Base-by-base conservation (phyloP, 257 asterid species). In the Coffea eugenioides region DNA sequence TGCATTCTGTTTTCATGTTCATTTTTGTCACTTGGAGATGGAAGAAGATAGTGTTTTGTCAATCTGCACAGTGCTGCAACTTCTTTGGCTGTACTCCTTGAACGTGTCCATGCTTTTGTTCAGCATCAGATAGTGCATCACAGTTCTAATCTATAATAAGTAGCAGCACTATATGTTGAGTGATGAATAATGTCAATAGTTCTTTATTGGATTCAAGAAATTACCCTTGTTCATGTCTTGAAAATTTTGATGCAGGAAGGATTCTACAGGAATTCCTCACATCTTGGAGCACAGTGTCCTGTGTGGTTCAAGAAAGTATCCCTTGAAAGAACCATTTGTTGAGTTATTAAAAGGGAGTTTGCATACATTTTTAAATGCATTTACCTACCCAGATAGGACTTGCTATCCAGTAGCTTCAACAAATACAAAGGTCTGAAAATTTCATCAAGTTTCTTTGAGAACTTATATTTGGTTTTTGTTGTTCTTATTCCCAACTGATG, bases 381-480 rank as follows among this genome's bases (percentile, higher is more conserved):
- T 96, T 87, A 96, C 99, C 52, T 96, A 94, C 84, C 99, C 99
- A 20, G 99, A 96, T 84, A 89, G 99, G 86, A 96, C 99, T 76
- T 96, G 99, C 88, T 96, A 96, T 85, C 99, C 99, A 14, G 98
- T 96, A 49, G 99, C 99, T 73, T 96, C 99, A 80, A 96, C 99
- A 43, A 96, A 96, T 86, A 77, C 92, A 69, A 96, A 96, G 99
- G 98, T 96, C 59, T 64, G 66, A 15, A 52, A 34, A 75, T 74
- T 80, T 81, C 77, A 36, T 76, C 71, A 80, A 43, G 3, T 46
- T 59, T 62, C 27, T 31, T 15, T 18, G 52, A 31, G 14, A 3
- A 54, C 57, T 62, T 39, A 10, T 69, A 57, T 34, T 3, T 49
- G 3, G 0, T 6, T 61, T 73, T 65, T 51, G 49, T 49, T 51